Conservation (phyloP, 164 flowering plant genomes). For the Houttuynia cordata region DNA sequence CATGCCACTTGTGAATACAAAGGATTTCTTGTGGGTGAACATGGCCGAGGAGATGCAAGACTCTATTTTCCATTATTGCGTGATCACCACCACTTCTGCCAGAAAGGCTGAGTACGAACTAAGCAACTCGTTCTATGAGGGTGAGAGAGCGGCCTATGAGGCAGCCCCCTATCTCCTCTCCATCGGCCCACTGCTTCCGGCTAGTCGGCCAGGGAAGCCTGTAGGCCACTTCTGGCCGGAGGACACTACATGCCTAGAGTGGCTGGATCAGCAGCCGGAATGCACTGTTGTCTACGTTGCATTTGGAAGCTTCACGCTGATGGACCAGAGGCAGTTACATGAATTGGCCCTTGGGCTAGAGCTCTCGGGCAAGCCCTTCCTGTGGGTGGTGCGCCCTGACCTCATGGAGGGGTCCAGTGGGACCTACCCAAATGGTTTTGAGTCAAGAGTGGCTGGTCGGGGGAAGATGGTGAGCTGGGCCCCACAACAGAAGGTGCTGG, state of each 20-base stretch:
- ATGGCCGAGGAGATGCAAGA: not conserved
- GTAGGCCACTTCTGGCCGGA: not conserved
- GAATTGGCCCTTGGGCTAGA: not conserved
- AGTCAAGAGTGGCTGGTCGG: not conserved
- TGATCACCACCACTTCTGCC: not conserved
- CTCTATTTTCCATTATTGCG: not conserved
- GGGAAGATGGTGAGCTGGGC: constrained; percentile 2
- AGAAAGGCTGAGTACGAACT: not conserved
- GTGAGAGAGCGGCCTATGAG: not conserved
- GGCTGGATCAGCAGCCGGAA: not conserved
- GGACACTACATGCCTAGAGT: not conserved
- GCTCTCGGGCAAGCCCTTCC: not conserved
- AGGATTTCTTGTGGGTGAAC: not conserved
- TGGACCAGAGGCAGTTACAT: not conserved
- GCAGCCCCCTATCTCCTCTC: not conserved
- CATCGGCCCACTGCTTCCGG: not conserved
- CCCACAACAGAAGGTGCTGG: constrained; percentile 1
- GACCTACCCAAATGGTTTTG: constrained; percentile 1
- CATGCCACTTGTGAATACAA: not conserved
- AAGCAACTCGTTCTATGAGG: not conserved
- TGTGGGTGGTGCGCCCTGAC: constrained; percentile 1
- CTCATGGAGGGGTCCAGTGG: not conserved
- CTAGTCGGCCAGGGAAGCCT: not conserved
- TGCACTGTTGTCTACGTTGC: not conserved
- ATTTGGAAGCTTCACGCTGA: not conserved